phyloP scores from a whole-genome alignment of 163 green algal species.

The Chloromonas sp. region DNA sequence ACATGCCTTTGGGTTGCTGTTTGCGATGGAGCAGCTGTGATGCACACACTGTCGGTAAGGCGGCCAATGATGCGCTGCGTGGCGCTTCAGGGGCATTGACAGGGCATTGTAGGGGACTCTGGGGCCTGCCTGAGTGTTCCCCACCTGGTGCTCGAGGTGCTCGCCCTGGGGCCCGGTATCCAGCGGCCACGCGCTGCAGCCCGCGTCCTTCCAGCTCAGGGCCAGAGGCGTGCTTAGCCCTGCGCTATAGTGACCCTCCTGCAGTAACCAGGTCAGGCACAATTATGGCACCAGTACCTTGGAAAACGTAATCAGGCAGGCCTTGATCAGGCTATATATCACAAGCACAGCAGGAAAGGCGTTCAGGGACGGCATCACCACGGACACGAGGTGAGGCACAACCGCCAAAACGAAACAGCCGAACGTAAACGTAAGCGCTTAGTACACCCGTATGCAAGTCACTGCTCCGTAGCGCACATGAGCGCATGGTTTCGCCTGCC shows the following conservation, averaged over 20 bases:
- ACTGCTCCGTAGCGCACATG: not conserved
- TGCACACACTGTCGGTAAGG: not conserved
- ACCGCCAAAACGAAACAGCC: not conserved
- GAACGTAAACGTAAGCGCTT: not conserved
- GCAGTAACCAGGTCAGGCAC: not conserved
- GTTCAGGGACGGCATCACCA: not conserved
- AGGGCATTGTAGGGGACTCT: not conserved
- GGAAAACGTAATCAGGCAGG: not conserved
- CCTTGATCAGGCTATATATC: not conserved
- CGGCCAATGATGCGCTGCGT: not conserved
- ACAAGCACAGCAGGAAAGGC: too few relatives aligned
- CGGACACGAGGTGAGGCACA: not conserved
- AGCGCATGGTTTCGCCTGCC: not conserved
- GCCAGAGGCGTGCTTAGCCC: slow-evolving; percentile 48
- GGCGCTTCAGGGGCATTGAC: not conserved
- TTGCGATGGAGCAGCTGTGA: not conserved
- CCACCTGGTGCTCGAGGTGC: slow-evolving; percentile 38
- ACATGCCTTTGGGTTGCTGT: not conserved
- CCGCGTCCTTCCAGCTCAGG: slow-evolving; percentile 78
- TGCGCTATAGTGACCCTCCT: slow-evolving; percentile 62
- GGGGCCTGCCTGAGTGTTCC: not conserved
- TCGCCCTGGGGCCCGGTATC: slow-evolving; percentile 15
- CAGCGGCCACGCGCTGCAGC: slow-evolving; percentile 46
- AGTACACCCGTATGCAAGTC: too few relatives aligned
- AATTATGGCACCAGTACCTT: not conserved